Conservation (phyloP, 2,329 filamentous ascomycete species). For the Geosmithia putterillii region DNA sequence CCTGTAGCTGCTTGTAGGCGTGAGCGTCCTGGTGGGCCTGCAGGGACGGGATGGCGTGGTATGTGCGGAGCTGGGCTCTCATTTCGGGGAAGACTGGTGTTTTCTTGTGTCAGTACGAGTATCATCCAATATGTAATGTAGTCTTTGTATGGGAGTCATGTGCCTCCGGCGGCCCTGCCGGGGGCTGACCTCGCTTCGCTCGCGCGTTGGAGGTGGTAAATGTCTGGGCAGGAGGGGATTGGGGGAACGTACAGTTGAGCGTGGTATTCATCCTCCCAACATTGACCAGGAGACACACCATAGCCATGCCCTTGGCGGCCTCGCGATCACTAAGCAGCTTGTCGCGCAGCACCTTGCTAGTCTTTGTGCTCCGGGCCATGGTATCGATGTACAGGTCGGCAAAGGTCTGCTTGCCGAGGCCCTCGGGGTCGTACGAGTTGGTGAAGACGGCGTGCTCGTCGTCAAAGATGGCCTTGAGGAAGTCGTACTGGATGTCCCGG, state of each 20-base stretch:
- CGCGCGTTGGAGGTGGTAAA: too few relatives aligned
- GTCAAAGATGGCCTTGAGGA: slow-evolving; percentile 69
- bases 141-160: too few relatives aligned
- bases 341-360: slow-evolving; percentile 94
- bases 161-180: too few relatives aligned
- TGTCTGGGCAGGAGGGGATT: slow-evolving; percentile 2
- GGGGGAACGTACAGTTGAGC: slow-evolving; percentile 63
- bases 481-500: slow-evolving; percentile 81
- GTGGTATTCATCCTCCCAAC: slow-evolving; percentile 98
- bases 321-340: slow-evolving; percentile 87
- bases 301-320: slow-evolving; percentile 94
- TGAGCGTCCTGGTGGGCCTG: slow-evolving; percentile 92
- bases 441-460: slow-evolving; percentile 69
- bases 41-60: slow-evolving; percentile 92
- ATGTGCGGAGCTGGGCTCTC: slow-evolving; percentile 93
- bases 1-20: slow-evolving; percentile 95
- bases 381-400: slow-evolving; percentile 97
- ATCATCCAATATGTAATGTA: too few relatives aligned
- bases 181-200: too few relatives aligned
- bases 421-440: slow-evolving; percentile 65
- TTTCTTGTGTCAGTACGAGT: slow-evolving; percentile 23
- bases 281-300: slow-evolving; percentile 96
- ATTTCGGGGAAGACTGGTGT: slow-evolving; percentile 92
- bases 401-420: slow-evolving; percentile 59
- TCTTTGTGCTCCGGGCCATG: slow-evolving; percentile 98